Percentiles rank a stretch among this genome's conserved stretches.
These are phyloP conservation scores for Pythium dissimile DNA, from an alignment of 352 stramenopile genomes.

Conservation along the genomic window DNA sequence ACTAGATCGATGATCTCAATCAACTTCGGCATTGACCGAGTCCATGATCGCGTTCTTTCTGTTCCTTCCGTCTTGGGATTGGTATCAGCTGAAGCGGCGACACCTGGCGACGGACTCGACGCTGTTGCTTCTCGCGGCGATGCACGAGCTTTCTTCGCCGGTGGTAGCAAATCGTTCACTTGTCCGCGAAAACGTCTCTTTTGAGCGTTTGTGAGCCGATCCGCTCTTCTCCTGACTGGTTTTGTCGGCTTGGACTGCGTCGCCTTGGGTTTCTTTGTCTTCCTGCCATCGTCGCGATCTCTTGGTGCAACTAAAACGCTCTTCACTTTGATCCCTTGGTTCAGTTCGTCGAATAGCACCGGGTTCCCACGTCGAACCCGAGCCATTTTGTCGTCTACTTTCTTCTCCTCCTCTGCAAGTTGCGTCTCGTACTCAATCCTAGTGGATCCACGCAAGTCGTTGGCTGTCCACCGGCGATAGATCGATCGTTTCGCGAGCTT, in stretches of 20 bases:
- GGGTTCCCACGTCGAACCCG: not conserved
- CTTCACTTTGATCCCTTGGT: constrained; percentile 2
- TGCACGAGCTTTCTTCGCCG: not conserved
- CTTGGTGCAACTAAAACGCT: not conserved
- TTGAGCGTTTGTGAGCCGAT: not conserved
- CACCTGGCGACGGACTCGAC: not conserved
- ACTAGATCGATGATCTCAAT: constrained; percentile 11
- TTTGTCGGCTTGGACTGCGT: not conserved
- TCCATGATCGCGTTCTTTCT: not conserved
- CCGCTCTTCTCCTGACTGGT: not conserved
- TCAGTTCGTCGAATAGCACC: constrained; percentile 6
- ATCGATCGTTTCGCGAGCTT: constrained; percentile 20
- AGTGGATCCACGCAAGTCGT: constrained; percentile 25
- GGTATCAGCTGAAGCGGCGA: too few relatives aligned
- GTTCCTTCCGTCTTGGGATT: too few relatives aligned
- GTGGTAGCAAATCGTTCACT: too few relatives aligned
- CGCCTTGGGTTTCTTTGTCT: constrained; percentile 1
- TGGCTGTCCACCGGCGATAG: constrained; percentile 12
- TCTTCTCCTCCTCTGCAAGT: constrained; percentile 15
- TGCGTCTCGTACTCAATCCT: constrained; percentile 22
- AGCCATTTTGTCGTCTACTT: constrained; percentile 2
- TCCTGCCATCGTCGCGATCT: constrained; percentile 1
- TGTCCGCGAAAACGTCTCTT: too few relatives aligned
- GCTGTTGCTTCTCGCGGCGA: not conserved
- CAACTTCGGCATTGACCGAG: not conserved